Evolutionary conservation across 768 basidiomycete species (phyloP), one percentile per base, ranked within the genome.

Genomic region (Hypholoma sublateritium): DNA sequence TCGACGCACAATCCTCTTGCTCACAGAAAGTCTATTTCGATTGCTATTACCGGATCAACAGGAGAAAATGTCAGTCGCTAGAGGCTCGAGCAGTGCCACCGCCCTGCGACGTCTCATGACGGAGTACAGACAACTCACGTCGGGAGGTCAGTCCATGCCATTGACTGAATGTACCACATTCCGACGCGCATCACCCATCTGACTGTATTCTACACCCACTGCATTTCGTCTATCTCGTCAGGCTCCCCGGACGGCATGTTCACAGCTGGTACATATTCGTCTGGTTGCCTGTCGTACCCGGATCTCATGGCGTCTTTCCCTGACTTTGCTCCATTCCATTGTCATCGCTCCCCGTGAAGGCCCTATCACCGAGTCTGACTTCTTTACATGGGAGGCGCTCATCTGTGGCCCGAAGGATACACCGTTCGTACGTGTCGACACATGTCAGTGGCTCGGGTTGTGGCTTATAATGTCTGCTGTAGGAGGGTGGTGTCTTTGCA

Each of bases 161-260:
- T 32, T 32, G 28, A 32, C 9, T 5, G 3, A 32, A 32, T 28
- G 28, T 21, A 32, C 21, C 17, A 53, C 17, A 56, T 46, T 37
- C 8, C 53, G 16, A 17, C 39, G 39, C 37, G 9, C 44, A n/a
- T 41, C 32, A 11, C 28, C 16, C 41, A 45, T 49, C 3, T 42
- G n/a, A n/a, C n/a, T n/a, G n/a, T n/a, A n/a, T n/a, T n/a, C n/a
- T n/a, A n/a, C n/a, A 32, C 47, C 2, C 12, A 35, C 21, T 21
- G 19, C 6, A 34, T 41, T 25, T 12, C 48, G 17, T 14, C 32
- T 17, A 36, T 34, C 28, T 17, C n/a, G 22, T 45, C 44, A 39
- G 90, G 90, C 62, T 87, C 91, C 14, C 91, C 92, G 5, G 95
- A 98, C 72, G 90, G 88, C 54, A 97, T 98, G 94, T 97, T 97